Percentiles rank a stretch among this genome's conserved stretches.
phyloP scores from a whole-genome alignment of 768 basidiomycete genomes.

The Obba rivulosa region DNA sequence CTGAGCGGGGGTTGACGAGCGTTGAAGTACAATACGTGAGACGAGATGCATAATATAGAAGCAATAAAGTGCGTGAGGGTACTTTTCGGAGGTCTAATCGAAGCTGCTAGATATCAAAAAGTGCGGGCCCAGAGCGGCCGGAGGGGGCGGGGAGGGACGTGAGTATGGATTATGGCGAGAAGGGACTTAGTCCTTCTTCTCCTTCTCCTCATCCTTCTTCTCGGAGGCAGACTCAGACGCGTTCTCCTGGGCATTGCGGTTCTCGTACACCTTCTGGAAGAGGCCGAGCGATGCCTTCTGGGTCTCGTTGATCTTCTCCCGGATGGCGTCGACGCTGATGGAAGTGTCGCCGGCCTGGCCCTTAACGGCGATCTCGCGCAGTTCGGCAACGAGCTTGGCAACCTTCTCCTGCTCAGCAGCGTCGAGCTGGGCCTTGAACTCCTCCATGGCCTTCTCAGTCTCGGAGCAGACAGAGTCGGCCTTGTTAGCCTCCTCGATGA shows the following conservation, averaged over 20 bases:
- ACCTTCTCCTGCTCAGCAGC: slow-evolving; percentile 93
- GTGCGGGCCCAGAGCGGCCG: neutral
- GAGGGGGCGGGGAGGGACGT: neutral
- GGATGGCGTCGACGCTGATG: slow-evolving; percentile 81
- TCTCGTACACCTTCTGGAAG: slow-evolving; percentile 98
- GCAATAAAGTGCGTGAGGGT: neutral
- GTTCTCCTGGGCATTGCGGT: slow-evolving; percentile 71
- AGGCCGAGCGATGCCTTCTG: slow-evolving; percentile 93
- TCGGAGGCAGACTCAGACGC: slow-evolving; percentile 38
- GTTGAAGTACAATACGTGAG: slow-evolving; percentile 3
- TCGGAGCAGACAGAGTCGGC: slow-evolving; percentile 92
- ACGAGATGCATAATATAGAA: neutral
- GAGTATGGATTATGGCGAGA: slow-evolving; percentile 11
- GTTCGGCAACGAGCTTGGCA: slow-evolving; percentile 75
- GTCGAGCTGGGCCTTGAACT: slow-evolving; percentile 98
- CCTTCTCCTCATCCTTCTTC: slow-evolving; percentile 41
- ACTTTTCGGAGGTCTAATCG: neutral
- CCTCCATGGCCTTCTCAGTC: slow-evolving; percentile 96
- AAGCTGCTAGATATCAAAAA: neutral
- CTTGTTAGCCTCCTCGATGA: slow-evolving; percentile 97
- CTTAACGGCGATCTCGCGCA: slow-evolving; percentile 85
- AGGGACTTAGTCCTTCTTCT: slow-evolving; percentile 77
- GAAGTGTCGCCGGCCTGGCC: slow-evolving; percentile 82
- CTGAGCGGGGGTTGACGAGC: slow-evolving; percentile 3
- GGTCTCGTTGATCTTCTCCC: slow-evolving; percentile 89